These are phyloP conservation scores for Betula pendula DNA, from an alignment of 306 rosid genomes.

Conservation along the genomic window DNA sequence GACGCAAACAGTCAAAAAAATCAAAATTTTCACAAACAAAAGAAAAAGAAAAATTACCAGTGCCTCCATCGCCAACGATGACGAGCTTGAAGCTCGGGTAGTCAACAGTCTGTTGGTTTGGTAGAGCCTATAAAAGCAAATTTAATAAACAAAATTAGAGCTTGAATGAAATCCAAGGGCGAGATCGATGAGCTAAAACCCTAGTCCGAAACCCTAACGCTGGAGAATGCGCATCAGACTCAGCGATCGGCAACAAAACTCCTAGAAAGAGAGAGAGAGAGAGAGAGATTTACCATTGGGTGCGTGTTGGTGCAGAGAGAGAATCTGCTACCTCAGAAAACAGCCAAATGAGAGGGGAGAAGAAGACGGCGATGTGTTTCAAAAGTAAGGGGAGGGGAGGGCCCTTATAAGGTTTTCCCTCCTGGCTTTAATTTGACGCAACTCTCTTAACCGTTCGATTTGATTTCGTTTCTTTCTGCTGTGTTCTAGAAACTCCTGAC, in stretches of 20 bases:
- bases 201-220: not conserved
- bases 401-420: slow-evolving; percentile 1
- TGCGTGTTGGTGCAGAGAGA: not conserved
- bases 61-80: slow-evolving; percentile 79
- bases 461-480: not conserved
- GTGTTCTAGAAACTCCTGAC: not conserved
- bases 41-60: slow-evolving; percentile 33
- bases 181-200: slow-evolving; percentile 20
- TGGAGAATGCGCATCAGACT: not conserved
- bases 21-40: not conserved
- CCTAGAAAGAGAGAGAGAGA: not conserved
- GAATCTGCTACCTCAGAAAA: not conserved
- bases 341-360: not conserved
- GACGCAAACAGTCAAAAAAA: not conserved
- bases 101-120: slow-evolving; percentile 48
- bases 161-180: not conserved
- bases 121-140: slow-evolving; percentile 45
- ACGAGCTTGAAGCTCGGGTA: slow-evolving; percentile 82
- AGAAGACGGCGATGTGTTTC: slow-evolving; percentile 8
- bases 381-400: not conserved
- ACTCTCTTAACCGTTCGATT: slow-evolving; percentile 11
- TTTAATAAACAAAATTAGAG: not conserved
- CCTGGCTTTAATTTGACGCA: slow-evolving; percentile 39
- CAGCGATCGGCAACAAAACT: not conserved
- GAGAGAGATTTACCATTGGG: slow-evolving; percentile 31